Percentiles rank a stretch among this genome's conserved stretches.
phyloP scores from a whole-genome alignment of 1,284 basidiomycete genomes.

The Hypsizygus ulmarius region DNA sequence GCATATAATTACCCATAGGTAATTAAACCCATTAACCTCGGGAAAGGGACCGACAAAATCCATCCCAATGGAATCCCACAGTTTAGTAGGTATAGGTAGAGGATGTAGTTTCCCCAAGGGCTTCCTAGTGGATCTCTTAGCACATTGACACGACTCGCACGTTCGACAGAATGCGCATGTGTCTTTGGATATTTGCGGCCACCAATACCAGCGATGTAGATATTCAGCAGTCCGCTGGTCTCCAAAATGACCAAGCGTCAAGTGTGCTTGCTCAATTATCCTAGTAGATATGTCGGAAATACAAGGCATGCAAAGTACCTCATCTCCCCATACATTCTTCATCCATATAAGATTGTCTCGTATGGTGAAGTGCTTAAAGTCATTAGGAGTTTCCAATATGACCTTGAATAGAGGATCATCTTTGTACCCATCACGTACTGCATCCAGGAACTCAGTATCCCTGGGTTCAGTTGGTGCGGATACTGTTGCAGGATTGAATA shows the following conservation, averaged over 20 bases:
- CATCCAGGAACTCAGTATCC: conserved; percentile 2
- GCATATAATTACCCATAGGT: conserved; percentile 34
- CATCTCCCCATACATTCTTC: conserved; percentile 7
- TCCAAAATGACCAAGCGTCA: conserved; percentile 26
- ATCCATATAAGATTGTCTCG: conserved; percentile 21
- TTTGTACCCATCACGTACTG: conserved; percentile 5
- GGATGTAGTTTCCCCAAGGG: conserved; percentile 28
- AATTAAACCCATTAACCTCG: conserved; percentile 26
- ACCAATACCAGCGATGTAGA: conserved; percentile 33
- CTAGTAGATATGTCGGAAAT: conserved; percentile 5
- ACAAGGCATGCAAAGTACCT: conserved; percentile 23
- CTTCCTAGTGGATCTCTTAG: conserved; percentile 20
- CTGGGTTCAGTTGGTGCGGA: not conserved
- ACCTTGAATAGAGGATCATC: conserved; percentile 16
- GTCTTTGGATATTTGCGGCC: conserved; percentile 26
- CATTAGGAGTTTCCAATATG: conserved; percentile 14
- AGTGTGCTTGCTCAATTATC: conserved; percentile 28
- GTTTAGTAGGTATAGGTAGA: conserved; percentile 20
- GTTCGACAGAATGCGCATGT: conserved; percentile 25
- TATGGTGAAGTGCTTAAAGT: conserved; percentile 17
- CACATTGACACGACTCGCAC: conserved; percentile 28
- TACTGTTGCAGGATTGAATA: not conserved
- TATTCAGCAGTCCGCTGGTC: conserved; percentile 25
- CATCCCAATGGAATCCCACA: conserved; percentile 30
- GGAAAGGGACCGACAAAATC: conserved; percentile 37